phyloP scores from a whole-genome alignment of 192 early-diverging fungal genomes.

The Coemansia sp. region DNA sequence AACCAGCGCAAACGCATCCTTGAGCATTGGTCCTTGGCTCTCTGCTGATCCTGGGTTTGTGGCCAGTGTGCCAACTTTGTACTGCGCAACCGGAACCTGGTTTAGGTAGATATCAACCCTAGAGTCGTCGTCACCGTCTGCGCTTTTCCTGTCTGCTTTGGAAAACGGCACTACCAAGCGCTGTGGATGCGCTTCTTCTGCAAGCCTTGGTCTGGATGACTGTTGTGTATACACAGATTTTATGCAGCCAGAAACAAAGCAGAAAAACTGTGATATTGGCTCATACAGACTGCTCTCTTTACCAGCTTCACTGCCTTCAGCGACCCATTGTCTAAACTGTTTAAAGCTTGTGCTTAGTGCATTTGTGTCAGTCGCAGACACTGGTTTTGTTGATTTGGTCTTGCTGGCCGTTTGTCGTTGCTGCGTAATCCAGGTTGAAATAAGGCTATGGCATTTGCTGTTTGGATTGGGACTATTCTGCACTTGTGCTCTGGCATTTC shows the following conservation, averaged over 20 bases:
- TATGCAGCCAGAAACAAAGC: background rate
- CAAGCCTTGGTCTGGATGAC: background rate
- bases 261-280: background rate
- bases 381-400: background rate
- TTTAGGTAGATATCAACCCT: background rate
- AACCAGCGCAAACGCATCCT: background rate
- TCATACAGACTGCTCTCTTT: background rate
- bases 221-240: background rate
- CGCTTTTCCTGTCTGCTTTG: background rate
- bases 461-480: too few species aligned
- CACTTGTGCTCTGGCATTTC: too few species aligned
- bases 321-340: background rate
- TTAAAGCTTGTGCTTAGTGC: background rate
- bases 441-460: background rate
- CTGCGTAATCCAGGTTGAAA: background rate
- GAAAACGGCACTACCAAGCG: background rate
- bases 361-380: background rate
- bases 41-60: background rate
- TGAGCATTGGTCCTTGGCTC: background rate
- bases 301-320: background rate
- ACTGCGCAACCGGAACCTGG: background rate
- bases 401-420: background rate
- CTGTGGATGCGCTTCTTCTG: background rate
- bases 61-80: background rate
- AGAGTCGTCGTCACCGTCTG: background rate